Conservation (phyloP, 2,329 filamentous ascomycete genomes). For the Sclerotiophoma versabilis region DNA sequence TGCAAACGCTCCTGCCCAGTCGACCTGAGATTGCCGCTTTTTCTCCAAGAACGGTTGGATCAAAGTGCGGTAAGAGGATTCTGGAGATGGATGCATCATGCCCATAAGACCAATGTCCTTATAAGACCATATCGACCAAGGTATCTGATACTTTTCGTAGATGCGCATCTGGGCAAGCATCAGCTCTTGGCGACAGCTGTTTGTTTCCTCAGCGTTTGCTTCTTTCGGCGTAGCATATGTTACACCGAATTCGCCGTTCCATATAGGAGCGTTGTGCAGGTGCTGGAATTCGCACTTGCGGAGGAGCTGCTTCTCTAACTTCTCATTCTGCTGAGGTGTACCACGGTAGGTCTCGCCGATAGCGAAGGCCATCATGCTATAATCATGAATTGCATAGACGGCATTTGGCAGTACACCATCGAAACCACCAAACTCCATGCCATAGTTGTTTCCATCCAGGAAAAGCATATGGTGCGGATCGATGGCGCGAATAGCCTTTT, state of each 20-base stretch:
- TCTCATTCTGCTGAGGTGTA: conserved; percentile 50
- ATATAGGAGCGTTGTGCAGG: conserved; percentile 19
- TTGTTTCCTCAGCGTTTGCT: conserved; percentile 11
- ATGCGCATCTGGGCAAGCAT: conserved; percentile 19
- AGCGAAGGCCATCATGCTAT: conserved; percentile 55
- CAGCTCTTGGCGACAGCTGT: conserved; percentile 12
- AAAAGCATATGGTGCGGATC: conserved; percentile 56
- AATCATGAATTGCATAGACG: conserved; percentile 57
- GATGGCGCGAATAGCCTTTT: conserved; percentile 20
- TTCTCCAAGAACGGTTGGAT: conserved; percentile 21
- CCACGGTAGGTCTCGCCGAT: conserved; percentile 50
- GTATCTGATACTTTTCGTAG: conserved; percentile 16
- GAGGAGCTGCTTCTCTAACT: conserved; percentile 35
- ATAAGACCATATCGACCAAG: conserved; percentile 27
- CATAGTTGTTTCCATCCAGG: conserved; percentile 62
- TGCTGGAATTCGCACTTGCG: conserved; percentile 24
- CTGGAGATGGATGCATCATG: conserved; percentile 20
- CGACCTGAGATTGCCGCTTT: conserved; percentile 16
- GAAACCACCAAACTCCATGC: conserved; percentile 59
- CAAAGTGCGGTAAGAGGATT: conserved; percentile 18
- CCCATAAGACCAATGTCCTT: conserved; percentile 26
- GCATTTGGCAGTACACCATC: conserved; percentile 52
- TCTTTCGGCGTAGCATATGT: conserved; percentile 18
- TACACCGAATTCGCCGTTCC: conserved; percentile 25
- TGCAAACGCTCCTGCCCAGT: no score